Percentiles rank a stretch among this genome's conserved stretches.
Conservation (phyloP, 2,329 filamentous ascomycete species). For the Hymenoscyphus linearis region DNA sequence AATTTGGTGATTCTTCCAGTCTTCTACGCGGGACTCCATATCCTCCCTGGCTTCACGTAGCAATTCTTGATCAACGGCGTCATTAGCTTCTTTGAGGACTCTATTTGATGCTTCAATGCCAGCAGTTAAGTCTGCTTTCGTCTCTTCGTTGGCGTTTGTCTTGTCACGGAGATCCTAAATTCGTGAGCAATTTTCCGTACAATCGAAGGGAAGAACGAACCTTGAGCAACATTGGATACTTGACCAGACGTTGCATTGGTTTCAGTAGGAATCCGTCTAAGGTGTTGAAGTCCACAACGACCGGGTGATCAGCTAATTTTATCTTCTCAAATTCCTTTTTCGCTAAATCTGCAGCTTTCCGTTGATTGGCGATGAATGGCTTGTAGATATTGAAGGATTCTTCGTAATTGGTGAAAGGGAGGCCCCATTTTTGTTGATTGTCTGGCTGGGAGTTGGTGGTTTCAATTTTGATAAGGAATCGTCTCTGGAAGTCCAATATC, state of each 20-base stretch:
- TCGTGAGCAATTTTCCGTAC: conserved; percentile 7
- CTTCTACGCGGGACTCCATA: conserved; percentile 76
- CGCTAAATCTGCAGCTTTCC: conserved; percentile 81
- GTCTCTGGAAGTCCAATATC: conserved; percentile 89
- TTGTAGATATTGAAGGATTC: conserved; percentile 90
- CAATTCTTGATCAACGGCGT: conserved; percentile 84
- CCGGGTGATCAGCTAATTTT: conserved; percentile 64
- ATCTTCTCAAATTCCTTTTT: conserved; percentile 85
- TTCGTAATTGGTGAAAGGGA: conserved; percentile 79
- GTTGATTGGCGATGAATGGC: conserved; percentile 94
- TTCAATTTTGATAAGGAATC: conserved; percentile 92
- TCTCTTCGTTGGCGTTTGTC: conserved; percentile 63
- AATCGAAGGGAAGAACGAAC: conserved; percentile 38
- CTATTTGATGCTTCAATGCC: conserved; percentile 80
- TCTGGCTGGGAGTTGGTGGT: conserved; percentile 83
- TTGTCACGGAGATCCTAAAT: conserved; percentile 78
- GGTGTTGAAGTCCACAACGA: conserved; percentile 81
- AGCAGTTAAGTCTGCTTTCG: conserved; percentile 64
- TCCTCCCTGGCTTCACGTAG: conserved; percentile 80
- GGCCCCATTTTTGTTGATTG: conserved; percentile 83
- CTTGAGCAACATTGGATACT: conserved; percentile 86
- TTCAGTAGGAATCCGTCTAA: conserved; percentile 91
- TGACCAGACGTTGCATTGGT: conserved; percentile 90
- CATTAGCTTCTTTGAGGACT: conserved; percentile 79
- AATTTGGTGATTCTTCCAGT: conserved; percentile 92